These are phyloP conservation scores for Penicillium sp. DNA, from an alignment of 2,329 filamentous ascomycete species.

Conservation along the genomic window DNA sequence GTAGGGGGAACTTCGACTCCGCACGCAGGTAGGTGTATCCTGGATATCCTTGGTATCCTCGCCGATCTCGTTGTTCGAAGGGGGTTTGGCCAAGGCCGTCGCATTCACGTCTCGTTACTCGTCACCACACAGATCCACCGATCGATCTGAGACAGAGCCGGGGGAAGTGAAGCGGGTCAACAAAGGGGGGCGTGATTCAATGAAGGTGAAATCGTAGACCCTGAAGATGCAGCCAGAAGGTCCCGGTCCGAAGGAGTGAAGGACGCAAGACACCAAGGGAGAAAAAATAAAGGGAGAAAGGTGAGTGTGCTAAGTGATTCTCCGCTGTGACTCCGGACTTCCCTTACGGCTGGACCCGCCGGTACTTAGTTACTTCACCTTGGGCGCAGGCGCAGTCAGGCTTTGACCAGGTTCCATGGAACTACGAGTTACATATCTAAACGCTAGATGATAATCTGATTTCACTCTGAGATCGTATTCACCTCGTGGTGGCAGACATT, in stretches of 20 bases:
- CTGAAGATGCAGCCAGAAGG: slow-evolving; percentile 1
- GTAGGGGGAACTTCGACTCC: slow-evolving; percentile 7
- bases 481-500: neutral
- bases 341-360: slow-evolving; percentile 20
- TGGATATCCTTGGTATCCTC: neutral
- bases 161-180: neutral
- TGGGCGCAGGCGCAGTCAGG: too few species aligned
- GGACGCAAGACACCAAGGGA: slow-evolving; percentile 26
- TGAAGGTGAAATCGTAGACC: neutral
- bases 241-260: slow-evolving; percentile 30
- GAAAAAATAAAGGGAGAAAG: slow-evolving; percentile 23
- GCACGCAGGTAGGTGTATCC: neutral
- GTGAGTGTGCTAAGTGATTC: slow-evolving; percentile 7
- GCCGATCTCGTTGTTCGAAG: neutral
- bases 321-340: slow-evolving; percentile 16
- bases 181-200: neutral
- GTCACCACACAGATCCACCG: slow-evolving; percentile 3
- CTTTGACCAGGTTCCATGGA: too few species aligned
- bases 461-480: neutral
- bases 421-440: neutral
- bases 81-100: neutral
- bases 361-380: neutral
- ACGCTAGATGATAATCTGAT: neutral
- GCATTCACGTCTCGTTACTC: neutral
- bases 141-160: slow-evolving; percentile 17